phyloP scores from a whole-genome alignment of 2,329 filamentous ascomycete genomes.

The Venturia pyrina region DNA sequence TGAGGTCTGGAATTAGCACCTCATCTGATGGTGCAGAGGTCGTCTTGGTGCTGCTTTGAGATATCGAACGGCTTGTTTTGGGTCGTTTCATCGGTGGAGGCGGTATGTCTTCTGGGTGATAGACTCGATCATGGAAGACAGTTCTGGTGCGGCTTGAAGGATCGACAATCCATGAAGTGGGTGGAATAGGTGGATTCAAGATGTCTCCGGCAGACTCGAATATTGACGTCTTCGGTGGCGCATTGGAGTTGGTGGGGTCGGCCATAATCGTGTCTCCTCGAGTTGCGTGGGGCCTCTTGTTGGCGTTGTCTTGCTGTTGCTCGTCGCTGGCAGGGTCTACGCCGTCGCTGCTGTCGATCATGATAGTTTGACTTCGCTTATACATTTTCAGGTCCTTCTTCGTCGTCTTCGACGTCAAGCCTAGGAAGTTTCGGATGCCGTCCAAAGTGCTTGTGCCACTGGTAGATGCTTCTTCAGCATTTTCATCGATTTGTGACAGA shows the following conservation, averaged over 20 bases:
- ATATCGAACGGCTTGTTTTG: not conserved
- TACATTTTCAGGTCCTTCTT: constrained; percentile 57
- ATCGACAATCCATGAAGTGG: constrained; percentile 71
- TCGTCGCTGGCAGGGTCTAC: not conserved
- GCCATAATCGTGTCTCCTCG: constrained; percentile 42
- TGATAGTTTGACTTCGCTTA: constrained; percentile 62
- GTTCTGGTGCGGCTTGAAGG: constrained; percentile 72
- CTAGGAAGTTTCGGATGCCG: constrained; percentile 64
- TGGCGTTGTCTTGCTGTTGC: not conserved
- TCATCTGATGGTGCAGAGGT: not conserved
- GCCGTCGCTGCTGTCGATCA: constrained; percentile 24
- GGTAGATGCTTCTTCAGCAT: constrained; percentile 13
- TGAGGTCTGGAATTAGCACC: constrained; percentile 12
- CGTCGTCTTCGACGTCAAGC: constrained; percentile 50
- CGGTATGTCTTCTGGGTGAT: constrained; percentile 88
- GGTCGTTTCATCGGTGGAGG: constrained; percentile 50
- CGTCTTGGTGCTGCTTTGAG: constrained; percentile 23
- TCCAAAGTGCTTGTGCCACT: constrained; percentile 25
- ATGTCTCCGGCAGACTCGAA: constrained; percentile 93
- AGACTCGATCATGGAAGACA: constrained; percentile 95
- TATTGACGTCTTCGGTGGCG: constrained; percentile 82
- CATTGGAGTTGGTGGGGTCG: constrained; percentile 41
- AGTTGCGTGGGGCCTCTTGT: constrained; percentile 31
- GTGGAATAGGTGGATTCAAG: constrained; percentile 78
- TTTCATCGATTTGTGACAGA: constrained; percentile 12